Conservation (phyloP, 1,284 basidiomycete genomes). For the Pascua guehoae region DNA sequence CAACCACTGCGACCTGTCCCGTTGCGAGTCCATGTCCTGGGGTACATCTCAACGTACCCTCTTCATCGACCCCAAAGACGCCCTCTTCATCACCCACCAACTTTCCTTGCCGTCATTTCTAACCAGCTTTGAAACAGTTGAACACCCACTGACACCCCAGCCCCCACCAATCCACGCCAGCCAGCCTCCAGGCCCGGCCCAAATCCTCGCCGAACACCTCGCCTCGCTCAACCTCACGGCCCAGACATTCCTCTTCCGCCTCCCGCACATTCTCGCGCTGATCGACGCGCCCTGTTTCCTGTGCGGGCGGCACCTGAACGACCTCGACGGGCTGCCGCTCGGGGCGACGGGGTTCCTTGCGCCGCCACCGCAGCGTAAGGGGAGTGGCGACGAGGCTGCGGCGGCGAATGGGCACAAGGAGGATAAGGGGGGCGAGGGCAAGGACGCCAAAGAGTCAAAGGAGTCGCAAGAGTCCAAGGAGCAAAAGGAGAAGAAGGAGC, state of each 20-base stretch:
- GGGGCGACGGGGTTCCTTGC: conserved; percentile 6
- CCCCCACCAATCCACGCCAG: conserved; percentile 19
- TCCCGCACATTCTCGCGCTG: conserved; percentile 1
- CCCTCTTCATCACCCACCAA: too few relatives aligned
- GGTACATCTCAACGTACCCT: too few relatives aligned
- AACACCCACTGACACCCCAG: conserved; percentile 2
- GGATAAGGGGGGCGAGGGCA: conserved; percentile 1
- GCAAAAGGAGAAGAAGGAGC: conserved; percentile 25
- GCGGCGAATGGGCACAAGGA: conserved; percentile 36
- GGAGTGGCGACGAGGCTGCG: not conserved
- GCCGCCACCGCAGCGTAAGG: not conserved
- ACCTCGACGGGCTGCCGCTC: conserved; percentile 13
- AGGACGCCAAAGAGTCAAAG: not conserved
- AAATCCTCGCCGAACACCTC: conserved; percentile 8
- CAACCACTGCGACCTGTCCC: too few relatives aligned
- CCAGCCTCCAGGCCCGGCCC: conserved; percentile 9
- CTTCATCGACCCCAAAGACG: not conserved
- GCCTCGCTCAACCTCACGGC: conserved; percentile 9
- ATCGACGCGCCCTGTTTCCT: conserved; percentile 9
- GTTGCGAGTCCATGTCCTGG: too few relatives aligned
- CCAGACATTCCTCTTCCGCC: conserved; percentile 11
- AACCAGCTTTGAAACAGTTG: too few relatives aligned
- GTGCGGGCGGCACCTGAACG: conserved; percentile 9
- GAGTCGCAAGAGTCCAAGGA: conserved; percentile 1
- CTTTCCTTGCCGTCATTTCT: too few relatives aligned